Evolutionary conservation across 768 basidiomycete species (phyloP).

Genomic region (Mycena rosella): DNA sequence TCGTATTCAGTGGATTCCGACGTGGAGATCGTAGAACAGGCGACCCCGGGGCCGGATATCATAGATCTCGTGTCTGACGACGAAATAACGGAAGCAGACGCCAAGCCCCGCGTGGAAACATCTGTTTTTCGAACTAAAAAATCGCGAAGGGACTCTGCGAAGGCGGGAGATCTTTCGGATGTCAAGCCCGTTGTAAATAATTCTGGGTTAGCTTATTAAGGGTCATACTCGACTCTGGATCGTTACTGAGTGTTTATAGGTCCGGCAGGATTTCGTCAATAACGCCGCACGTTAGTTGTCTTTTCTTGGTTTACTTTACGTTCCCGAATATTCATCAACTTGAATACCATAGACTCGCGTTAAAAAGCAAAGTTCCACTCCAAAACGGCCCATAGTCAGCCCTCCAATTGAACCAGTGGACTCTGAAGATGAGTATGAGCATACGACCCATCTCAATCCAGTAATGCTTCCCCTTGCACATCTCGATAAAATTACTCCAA

Average conservation of each 20-base stretch:
- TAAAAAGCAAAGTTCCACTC: not conserved
- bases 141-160: not conserved
- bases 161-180: not conserved
- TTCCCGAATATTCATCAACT: not conserved
- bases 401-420: conserved; percentile 5
- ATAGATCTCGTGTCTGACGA: conserved; percentile 32
- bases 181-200: not conserved
- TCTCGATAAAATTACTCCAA: not conserved
- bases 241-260: not conserved
- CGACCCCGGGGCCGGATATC: not conserved
- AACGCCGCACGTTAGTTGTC: not conserved
- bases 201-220: conserved; percentile 1
- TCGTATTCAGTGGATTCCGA: conserved; percentile 1
- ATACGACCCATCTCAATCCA: not conserved
- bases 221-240: too few species aligned
- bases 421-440: conserved; percentile 27
- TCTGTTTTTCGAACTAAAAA: not conserved
- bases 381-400: not conserved
- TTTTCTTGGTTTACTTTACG: not conserved
- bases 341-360: not conserved
- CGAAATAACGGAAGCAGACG: not conserved
- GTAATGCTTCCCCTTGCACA: not conserved
- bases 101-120: not conserved
- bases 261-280: conserved; percentile 11
- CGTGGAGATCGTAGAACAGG: not conserved